Base-by-base conservation (phyloP, 106 monocot genomes). In the Dioscorea alata region DNA sequence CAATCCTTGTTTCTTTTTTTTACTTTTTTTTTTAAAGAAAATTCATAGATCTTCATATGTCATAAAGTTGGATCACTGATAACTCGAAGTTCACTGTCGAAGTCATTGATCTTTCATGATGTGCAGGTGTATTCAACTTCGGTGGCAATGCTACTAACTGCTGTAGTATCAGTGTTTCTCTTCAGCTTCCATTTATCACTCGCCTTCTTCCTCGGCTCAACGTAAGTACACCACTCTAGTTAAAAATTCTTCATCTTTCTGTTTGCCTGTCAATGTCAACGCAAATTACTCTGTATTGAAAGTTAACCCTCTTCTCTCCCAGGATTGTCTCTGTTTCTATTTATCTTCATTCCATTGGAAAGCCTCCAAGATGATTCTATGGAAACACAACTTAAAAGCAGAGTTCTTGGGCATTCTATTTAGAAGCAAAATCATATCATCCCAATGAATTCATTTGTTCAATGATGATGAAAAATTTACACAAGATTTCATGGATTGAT, bases 51-150 rank as follows among this genome's bases (percentile, higher is more conserved):
- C 9, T 8, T 10, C 10, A 10, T 42, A 42, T 42, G 42, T 8
- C 28, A 28, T 28, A 28, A 28, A 28, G 28, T 28, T 28, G 3
- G 28, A 28, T 28, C 28, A 28, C 28, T 28, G 3, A 28, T 28
- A 1, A 28, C 28, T 28, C 28, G 3, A 28, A 3, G n/a, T n/a
- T 28, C 3, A 28, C 28, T 28, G 28, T 28, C 28, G 28, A 28
- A 28, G 28, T 28, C 28, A 28, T 28, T 3, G 28, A 28, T 28
- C 28, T 28, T 1, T 28, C 28, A n/a, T 28, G 28, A 1, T 66
- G 14, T 80, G 48, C 88, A 97, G 97, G 97, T 99, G 21, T 99
- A 99, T 72, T 89, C 97, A 48, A 99, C 97, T 32, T 99, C 97
- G 16, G 97, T 99, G 15, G 92, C 97, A 65, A 99, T 99, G 89